Evolutionary conservation across 2,329 filamentous ascomycete species (phyloP).

Genomic region (Colletotrichum phormii): DNA sequence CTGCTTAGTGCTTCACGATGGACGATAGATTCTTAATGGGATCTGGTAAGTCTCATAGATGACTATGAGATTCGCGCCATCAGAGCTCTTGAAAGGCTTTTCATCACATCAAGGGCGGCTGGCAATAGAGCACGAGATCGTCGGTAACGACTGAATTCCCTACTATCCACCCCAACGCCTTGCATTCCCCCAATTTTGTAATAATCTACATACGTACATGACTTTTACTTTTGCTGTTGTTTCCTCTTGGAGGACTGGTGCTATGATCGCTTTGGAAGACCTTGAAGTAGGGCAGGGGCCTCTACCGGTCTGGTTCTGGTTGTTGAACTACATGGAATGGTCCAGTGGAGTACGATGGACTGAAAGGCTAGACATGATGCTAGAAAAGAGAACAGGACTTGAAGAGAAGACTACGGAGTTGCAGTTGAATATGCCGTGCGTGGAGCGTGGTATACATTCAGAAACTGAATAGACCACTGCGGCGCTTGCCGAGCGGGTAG

Average conservation of each 20-base stretch:
- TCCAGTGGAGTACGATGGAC: background rate
- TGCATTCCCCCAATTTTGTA: background rate
- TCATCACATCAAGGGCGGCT: too few species aligned
- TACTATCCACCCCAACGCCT: background rate
- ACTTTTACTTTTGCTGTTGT: slow-evolving; percentile 6
- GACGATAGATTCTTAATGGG: too few species aligned
- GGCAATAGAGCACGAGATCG: too few species aligned
- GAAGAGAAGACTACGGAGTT: background rate
- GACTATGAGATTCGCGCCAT: too few species aligned
- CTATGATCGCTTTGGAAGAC: background rate
- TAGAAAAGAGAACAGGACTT: background rate
- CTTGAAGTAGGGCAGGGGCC: background rate
- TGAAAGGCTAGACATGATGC: background rate
- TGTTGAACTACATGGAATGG: background rate
- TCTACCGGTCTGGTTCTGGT: background rate
- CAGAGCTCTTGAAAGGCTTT: too few species aligned
- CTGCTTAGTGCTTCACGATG: too few species aligned
- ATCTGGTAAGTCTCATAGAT: too few species aligned
- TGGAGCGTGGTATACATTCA: slow-evolving; percentile 39
- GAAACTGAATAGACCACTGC: slow-evolving; percentile 62
- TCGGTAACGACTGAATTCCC: background rate
- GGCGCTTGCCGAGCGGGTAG: slow-evolving; percentile 61
- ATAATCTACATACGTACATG: background rate
- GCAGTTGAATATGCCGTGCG: background rate
- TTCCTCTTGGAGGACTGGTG: background rate